Evolutionary conservation across 805 yeast species (phyloP).

Genomic region (Sungouiella blattae): DNA sequence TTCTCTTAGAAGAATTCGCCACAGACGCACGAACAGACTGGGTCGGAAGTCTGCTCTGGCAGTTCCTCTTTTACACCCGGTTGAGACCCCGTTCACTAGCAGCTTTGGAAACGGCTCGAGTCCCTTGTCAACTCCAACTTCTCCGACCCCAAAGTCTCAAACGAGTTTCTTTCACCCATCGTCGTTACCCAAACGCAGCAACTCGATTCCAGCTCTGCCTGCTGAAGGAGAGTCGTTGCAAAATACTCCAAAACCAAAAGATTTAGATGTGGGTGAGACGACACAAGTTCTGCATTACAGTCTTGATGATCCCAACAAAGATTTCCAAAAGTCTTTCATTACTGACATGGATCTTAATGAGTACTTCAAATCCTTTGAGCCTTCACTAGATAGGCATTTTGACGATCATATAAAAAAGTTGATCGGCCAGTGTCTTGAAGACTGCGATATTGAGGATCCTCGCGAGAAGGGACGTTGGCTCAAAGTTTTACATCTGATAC

Average conservation of each 20-base stretch:
- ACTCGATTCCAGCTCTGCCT: neutral
- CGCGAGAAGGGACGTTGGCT: slow-evolving; percentile 55
- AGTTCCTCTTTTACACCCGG: slow-evolving; percentile 13
- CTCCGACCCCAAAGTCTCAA: slow-evolving; percentile 14
- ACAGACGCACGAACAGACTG: slow-evolving; percentile 51
- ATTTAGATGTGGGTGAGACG: too few relatives aligned
- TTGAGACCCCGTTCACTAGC: slow-evolving; percentile 13
- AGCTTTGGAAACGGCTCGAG: slow-evolving; percentile 2
- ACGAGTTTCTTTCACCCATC: slow-evolving; percentile 1
- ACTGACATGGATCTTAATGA: too few relatives aligned
- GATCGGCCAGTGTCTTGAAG: slow-evolving; percentile 57
- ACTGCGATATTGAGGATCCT: slow-evolving; percentile 46
- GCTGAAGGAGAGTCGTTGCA: neutral
- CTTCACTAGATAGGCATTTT: slow-evolving; percentile 14
- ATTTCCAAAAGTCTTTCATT: too few relatives aligned
- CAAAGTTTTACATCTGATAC: slow-evolving; percentile 43
- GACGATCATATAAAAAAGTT: slow-evolving; percentile 48
- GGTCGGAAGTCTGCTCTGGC: slow-evolving; percentile 2
- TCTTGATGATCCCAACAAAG: too few relatives aligned
- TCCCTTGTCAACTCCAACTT: slow-evolving; percentile 21
- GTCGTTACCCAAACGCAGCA: slow-evolving; percentile 5
- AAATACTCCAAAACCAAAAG: too few relatives aligned
- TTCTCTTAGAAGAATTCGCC: slow-evolving; percentile 56
- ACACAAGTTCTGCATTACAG: too few relatives aligned
- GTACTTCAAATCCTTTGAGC: neutral